Conservation (phyloP, 2,329 filamentous ascomycete species). For the Ophiostoma quercus region DNA sequence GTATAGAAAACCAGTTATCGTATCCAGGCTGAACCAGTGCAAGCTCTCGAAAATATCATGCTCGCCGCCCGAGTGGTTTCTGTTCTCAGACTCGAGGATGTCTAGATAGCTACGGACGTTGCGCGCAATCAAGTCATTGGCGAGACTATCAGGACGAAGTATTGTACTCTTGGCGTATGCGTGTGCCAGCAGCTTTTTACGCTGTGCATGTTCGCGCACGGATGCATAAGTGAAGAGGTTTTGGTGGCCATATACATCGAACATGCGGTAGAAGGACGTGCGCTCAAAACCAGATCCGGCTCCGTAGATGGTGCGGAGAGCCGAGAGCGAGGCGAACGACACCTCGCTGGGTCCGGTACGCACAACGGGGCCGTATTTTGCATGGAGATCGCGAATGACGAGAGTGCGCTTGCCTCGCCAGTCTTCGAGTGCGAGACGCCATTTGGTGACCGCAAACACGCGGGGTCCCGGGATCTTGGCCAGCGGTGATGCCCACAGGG, state of each 20-base stretch:
- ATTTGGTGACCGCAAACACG: constrained; percentile 40
- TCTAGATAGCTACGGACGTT: constrained; percentile 23
- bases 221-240: constrained; percentile 50
- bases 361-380: constrained; percentile 43
- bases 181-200: constrained; percentile 50
- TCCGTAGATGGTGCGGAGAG: constrained; percentile 50
- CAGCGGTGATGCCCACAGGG: constrained; percentile 20
- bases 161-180: constrained; percentile 49
- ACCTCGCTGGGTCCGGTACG: constrained; percentile 46
- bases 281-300: constrained; percentile 48
- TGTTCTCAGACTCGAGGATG: constrained; percentile 25
- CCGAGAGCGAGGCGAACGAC: constrained; percentile 39
- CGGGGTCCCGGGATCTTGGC: constrained; percentile 36
- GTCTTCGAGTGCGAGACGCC: constrained; percentile 43
- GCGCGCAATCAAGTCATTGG: constrained; percentile 36
- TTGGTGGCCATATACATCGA: constrained; percentile 47
- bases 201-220: constrained; percentile 40
- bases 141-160: constrained; percentile 34
- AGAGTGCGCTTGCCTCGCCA: constrained; percentile 41
- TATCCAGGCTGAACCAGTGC: constrained; percentile 51
- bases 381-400: constrained; percentile 41
- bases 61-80: neutral
- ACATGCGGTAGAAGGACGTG: constrained; percentile 51
- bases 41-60: constrained; percentile 46
- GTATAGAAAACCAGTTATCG: constrained; percentile 49